These are phyloP conservation scores for Elsinoe perseae DNA, from an alignment of 2,329 filamentous ascomycete genomes.

Conservation along the genomic window DNA sequence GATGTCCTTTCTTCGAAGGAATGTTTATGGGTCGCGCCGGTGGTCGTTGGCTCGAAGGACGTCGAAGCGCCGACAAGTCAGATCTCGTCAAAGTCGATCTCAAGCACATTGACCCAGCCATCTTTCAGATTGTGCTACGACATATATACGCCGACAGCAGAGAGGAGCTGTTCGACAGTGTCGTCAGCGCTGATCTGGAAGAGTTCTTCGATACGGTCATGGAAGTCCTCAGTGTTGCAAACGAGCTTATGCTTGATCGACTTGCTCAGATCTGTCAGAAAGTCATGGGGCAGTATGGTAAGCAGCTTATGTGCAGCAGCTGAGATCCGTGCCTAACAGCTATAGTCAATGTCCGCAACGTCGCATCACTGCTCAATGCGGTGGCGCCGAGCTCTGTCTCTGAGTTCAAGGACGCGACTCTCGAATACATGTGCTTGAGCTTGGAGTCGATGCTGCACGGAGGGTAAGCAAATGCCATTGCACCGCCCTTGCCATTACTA, in stretches of 20 bases:
- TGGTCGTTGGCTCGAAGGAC: constrained; percentile 72
- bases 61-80: constrained; percentile 47
- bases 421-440: constrained; percentile 88
- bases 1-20: constrained; percentile 87
- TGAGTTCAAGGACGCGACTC: constrained; percentile 76
- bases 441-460: constrained; percentile 90
- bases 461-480: constrained; percentile 40
- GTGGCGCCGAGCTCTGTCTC: constrained; percentile 76
- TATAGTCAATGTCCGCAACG: constrained; percentile 71
- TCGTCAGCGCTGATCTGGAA: constrained; percentile 64
- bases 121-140: constrained; percentile 71
- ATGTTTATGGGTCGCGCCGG: constrained; percentile 82
- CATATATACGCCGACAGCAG: constrained; percentile 80
- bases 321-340: not conserved
- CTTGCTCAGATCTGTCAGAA: constrained; percentile 84
- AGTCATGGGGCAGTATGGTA: constrained; percentile 68
- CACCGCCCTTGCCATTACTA: constrained; percentile 18
- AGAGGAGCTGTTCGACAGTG: constrained; percentile 69
- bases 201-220: constrained; percentile 83
- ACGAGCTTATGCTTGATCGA: constrained; percentile 91
- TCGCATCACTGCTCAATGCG: constrained; percentile 75
- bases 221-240: constrained; percentile 81
- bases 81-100: constrained; percentile 65
- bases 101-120: constrained; percentile 64
- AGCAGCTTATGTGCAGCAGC: not conserved